Evolutionary conservation across 2,329 filamentous ascomycete species (phyloP), one percentile per base, ranked within the genome.

Genomic region (Exserohilum rostratum): DNA sequence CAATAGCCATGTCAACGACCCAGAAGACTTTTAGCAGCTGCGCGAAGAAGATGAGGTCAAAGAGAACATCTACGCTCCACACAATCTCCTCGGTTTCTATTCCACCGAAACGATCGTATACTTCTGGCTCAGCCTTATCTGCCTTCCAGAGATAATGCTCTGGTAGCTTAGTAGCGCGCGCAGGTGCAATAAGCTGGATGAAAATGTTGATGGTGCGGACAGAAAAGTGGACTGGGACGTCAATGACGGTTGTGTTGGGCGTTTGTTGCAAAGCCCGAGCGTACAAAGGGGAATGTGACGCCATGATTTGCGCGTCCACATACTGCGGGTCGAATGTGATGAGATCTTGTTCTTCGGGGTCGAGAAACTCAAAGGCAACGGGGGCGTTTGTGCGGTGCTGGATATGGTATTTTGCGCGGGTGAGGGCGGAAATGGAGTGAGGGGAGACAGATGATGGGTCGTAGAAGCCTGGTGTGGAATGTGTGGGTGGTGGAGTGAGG

Each of bases 91-190:
- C 47, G 5, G 29, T 30, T 15, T 18, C 10, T 1, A 50, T 34
- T 1, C 12, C 30, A 1, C 47, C 38, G 30, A 43, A 50, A 3
- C 39, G 47, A 15, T 50, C 39, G 22, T 37, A 44, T 4, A 43
- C 22, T 4, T 30, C 39, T 10, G 30, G 15, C 0, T 35, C 30
- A 6, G 6, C 11, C 9, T 33, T 31, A 0, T 39, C 7, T 2
- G 33, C 44, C 15, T 18, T 25, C 48, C 53, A 56, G 33, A 56
- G 49, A n/a, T 45, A 42, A 39, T 56, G 53, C 15, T 40, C 38
- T 6, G 53, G 53, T 3, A 56, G 17, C 18, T 25, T 3, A 2
- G 25, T 45, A 20, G 53, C 49, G 11, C 22, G 45, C 4, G 27
- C 44, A 2, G 48, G 49, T 2, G 44, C 31, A 25, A 53, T 25